Base-by-base conservation (phyloP, 2,329 filamentous ascomycete species). In the Fusarium musae region DNA sequence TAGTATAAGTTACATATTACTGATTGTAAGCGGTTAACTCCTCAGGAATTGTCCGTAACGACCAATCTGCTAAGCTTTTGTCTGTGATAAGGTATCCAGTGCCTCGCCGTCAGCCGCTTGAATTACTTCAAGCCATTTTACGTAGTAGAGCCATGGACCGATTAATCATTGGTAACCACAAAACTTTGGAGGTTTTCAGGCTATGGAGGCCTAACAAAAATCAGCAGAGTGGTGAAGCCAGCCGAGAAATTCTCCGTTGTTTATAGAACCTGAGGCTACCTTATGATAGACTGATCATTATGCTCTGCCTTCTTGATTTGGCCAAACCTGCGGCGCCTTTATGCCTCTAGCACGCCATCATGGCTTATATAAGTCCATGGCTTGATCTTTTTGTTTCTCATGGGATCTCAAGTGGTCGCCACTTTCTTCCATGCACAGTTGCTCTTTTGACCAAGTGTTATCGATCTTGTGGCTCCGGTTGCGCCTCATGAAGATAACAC, bases 1-100 rank as follows among this genome's bases (percentile, higher is more conserved):
- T n/a, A 1, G 1, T 6, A 21, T 23, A 32, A 23, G 5, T 23
- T 8, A 10, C 5, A 34, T 34, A 19, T 3, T 9, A 10, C 9
- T 4, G n/a, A 36, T 21, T 3, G 5, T 28, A 54, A 54, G 19
- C 23, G 23, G 21, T 28, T 37, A 8, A 4, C 17, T 50, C n/a
- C 30, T 19, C 32, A 19, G 2, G n/a, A 32, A 23, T 40, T 12
- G 23, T 30, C 3, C 9, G 9, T 39, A 28, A 10, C 50, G 28
- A n/a, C 23, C 5, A 28, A 26, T 12, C 23, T 39, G 9, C 34
- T 28, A 40, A 30, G 26, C 23, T 39, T 26, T 39, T 39, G 7
- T 40, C 19, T n/a, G 19, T 37, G 23, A 39, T 40, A 28, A 7
- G 23, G 23, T n/a, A 17, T 40, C 50, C 26, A 23, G 19, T 40